phyloP scores from a whole-genome alignment of 495 filamentous ascomycete genomes.

The Neurospora sp. region DNA sequence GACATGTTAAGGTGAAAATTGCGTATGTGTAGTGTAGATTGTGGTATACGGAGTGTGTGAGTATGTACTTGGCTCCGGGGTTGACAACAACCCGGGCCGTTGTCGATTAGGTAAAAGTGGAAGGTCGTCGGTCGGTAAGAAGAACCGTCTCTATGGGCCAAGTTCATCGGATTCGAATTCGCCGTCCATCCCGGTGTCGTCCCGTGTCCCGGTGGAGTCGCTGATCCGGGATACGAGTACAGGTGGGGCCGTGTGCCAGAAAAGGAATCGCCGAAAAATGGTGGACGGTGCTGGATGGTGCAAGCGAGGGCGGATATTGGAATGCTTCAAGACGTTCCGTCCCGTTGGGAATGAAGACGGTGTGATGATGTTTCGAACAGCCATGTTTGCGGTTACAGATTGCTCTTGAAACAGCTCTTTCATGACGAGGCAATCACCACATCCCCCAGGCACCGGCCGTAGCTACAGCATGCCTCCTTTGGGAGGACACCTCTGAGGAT shows the following conservation, averaged over 20 bases:
- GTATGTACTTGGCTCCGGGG: background rate
- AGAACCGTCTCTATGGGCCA: background rate
- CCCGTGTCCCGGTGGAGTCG: background rate
- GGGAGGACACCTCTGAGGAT: slow-evolving; percentile 35
- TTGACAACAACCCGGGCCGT: background rate
- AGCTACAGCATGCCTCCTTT: slow-evolving; percentile 39
- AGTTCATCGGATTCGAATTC: background rate
- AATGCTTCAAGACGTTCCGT: background rate
- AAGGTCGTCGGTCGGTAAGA: background rate
- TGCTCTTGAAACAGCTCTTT: background rate
- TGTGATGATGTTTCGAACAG: background rate
- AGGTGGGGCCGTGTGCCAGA: background rate
- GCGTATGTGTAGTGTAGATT: background rate
- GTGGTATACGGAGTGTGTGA: background rate
- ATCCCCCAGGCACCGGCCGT: slow-evolving; percentile 36
- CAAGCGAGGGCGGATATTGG: background rate
- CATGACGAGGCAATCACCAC: slow-evolving; percentile 33
- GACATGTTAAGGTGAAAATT: background rate
- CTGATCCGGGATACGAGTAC: background rate
- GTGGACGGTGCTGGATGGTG: background rate
- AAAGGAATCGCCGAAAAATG: background rate
- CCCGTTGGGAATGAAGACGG: background rate
- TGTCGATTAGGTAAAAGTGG: background rate
- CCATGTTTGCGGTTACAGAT: background rate
- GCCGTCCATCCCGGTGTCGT: background rate